Conservation (phyloP, 495 filamentous ascomycete genomes). For the Letharia columbiana region DNA sequence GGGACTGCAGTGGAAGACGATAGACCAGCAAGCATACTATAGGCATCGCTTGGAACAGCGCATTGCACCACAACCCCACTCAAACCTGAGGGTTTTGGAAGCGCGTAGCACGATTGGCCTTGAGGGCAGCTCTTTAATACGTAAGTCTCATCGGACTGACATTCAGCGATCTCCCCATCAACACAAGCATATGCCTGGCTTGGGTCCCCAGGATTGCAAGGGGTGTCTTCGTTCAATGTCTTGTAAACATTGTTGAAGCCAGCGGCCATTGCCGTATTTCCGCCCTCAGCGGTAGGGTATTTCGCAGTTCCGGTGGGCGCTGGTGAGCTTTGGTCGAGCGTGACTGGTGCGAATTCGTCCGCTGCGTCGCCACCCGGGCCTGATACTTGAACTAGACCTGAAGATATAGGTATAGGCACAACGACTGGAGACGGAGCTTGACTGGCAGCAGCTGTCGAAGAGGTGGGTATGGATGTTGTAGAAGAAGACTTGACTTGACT, state of each 20-base stretch:
- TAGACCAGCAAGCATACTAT: slow-evolving; percentile 3
- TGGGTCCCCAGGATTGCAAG: slow-evolving; percentile 19
- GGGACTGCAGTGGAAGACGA: background rate
- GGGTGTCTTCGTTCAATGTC: slow-evolving; percentile 15
- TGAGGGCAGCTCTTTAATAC: slow-evolving; percentile 19
- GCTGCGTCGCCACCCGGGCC: slow-evolving; percentile 3
- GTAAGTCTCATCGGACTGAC: slow-evolving; percentile 21
- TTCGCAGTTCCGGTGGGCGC: slow-evolving; percentile 11
- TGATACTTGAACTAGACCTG: slow-evolving; percentile 1
- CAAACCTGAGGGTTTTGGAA: slow-evolving; percentile 15
- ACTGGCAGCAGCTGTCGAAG: background rate
- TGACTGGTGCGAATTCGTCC: slow-evolving; percentile 11
- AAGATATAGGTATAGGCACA: slow-evolving; percentile 4
- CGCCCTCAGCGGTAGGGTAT: slow-evolving; percentile 18
- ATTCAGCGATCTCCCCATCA: slow-evolving; percentile 21
- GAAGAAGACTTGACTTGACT: background rate
- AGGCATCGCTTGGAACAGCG: slow-evolving; percentile 16
- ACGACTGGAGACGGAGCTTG: slow-evolving; percentile 1
- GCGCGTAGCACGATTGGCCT: slow-evolving; percentile 23
- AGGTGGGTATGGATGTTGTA: background rate
- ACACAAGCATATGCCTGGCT: slow-evolving; percentile 21
- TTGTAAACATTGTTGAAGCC: slow-evolving; percentile 21
- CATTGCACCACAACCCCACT: slow-evolving; percentile 23
- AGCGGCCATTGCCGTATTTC: slow-evolving; percentile 19
- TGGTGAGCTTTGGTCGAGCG: slow-evolving; percentile 1